A percentile compares a stretch with the other conserved stretches of the same genome.
phyloP scores from a whole-genome alignment of 2,329 filamentous ascomycete species.

The Cytospora paraplurivora region DNA sequence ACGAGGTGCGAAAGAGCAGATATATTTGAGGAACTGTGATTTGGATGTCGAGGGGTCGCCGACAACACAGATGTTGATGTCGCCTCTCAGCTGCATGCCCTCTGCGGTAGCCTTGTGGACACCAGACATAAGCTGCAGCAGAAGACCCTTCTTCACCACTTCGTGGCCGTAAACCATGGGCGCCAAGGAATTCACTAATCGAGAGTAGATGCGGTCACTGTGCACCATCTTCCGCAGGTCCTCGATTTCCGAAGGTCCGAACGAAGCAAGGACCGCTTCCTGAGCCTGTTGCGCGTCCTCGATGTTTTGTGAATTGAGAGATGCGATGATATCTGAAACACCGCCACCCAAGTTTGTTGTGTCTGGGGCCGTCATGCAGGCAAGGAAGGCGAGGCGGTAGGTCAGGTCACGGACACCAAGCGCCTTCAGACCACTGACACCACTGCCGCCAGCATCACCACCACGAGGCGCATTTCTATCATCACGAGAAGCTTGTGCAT shows the following conservation, averaged over 20 bases:
- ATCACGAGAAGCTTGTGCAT: slow-evolving; percentile 82
- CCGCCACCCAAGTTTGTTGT: slow-evolving; percentile 78
- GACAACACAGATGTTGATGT: slow-evolving; percentile 98
- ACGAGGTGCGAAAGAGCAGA: slow-evolving; percentile 93
- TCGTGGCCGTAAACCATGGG: slow-evolving; percentile 98
- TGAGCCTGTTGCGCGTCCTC: slow-evolving; percentile 84
- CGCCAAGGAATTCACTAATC: slow-evolving; percentile 89
- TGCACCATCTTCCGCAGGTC: slow-evolving; percentile 93
- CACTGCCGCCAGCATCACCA: slow-evolving; percentile 79
- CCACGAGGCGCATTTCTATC: slow-evolving; percentile 72
- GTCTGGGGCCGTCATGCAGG: slow-evolving; percentile 94
- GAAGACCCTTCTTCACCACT: slow-evolving; percentile 94
- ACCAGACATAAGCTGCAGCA: slow-evolving; percentile 94
- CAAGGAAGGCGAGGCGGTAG: slow-evolving; percentile 93
- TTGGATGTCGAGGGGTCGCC: slow-evolving; percentile 97
- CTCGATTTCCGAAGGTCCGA: slow-evolving; percentile 85
- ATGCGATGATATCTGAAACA: slow-evolving; percentile 80
- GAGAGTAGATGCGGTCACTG: slow-evolving; percentile 90
- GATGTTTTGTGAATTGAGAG: slow-evolving; percentile 72
- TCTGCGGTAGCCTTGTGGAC: slow-evolving; percentile 90
- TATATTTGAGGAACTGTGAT: slow-evolving; percentile 97
- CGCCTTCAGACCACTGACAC: slow-evolving; percentile 85
- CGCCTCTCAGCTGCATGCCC: slow-evolving; percentile 92
- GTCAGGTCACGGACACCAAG: slow-evolving; percentile 94
- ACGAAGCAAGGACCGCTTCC: slow-evolving; percentile 80